Base-by-base conservation (phyloP, 1,284 basidiomycete species). In the Uromyces viciae-fabae region DNA sequence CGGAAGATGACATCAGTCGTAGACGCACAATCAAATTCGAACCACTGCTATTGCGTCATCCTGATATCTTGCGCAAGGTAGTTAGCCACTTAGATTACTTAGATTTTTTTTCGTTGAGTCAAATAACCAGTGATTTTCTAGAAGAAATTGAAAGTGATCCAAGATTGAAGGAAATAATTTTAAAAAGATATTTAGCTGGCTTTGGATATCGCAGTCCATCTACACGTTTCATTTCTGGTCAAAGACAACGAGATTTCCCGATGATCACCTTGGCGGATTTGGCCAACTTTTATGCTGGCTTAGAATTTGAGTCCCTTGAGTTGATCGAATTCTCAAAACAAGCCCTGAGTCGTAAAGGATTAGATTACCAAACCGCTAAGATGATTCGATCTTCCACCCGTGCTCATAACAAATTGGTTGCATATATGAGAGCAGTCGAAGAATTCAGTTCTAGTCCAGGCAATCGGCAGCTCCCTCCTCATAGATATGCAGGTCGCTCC, bases 381-480 rank as follows among this genome's bases (percentile, higher is more conserved):
- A 75, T 87, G 36, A 84, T 86, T 0, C 82, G 86, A 1, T 84
- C 85, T 1, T 83, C 85, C 0, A 86, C 86, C 17, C 83, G 87
- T 22, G 86, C 86, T 1, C 86, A 85, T 82, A 86, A 85, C 66
- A 83, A 85, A 14, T 84, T 88, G 60, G 83, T 87, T 40, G 83
- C 85, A 9, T 75, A 75, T 82, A 86, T 19, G 68, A 87, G 25
- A 83, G 87, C 11, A 54, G 83, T 56, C 86, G 87, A 82, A n/a
- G 68, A 74, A 36, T 2, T 60, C 64, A n/a, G 82, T 80, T 64
- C 78, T 64, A 19, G 60, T 71, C 36, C 38, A 40, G 5, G 22
- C 73, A 83, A 1, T 56, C 17, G 42, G 22, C 22, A 3, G 17
- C 19, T 33, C 22, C 43, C 43, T 22, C 42, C 3, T 36, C 36